Base-by-base conservation (phyloP, 2,329 filamentous ascomycete genomes). In the Aspergillus udagawae region DNA sequence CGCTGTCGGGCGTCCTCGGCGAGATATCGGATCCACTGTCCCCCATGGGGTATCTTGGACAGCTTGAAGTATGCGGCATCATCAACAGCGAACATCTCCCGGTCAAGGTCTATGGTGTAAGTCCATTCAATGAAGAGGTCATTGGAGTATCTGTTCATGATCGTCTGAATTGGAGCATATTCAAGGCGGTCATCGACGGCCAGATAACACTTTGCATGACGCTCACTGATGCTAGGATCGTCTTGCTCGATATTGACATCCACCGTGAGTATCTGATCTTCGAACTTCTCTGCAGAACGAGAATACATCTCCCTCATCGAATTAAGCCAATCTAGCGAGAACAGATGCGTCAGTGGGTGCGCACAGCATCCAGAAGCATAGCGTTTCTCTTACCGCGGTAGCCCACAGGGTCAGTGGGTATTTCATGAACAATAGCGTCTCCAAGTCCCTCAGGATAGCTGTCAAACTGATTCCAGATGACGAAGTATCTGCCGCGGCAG, bases 401-500 rank as follows among this genome's bases (percentile, higher is more conserved):
- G 7, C 61, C 51, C 9, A 50, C 49, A 3, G 47, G 53, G 14
- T 60, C 57, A 21, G 12, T 7, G 14, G 63, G 63, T 25, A 65
- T 64, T 6, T 58, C 17, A 4, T 54, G 23, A 6, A 64, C 52
- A 8, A 65, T 60, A 9, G 53, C 59, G 1, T 51, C 47, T 7
- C 63, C 60, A 20, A 65, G 57, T 3, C 62, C 60, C 27, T 65
- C 63, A 17, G 59, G 62, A 17, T 64, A 64, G 29, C 59, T 64
- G 52, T 65, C 62, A 10, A 48, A 58, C 8, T 60, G 55, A 28
- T 63, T 65, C 41, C 58, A 59, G 52, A 64, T 63, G 53, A 58
- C 41, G 23, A 61, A 64, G 51, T 61, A 65, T 60, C 62, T 59
- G 51, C 62, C 59, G 14, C 53, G 55, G 45, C 57, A 65, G 47